Evolutionary conservation across 371 early-diverging fungal species (phyloP).

Genomic region (Haplosporangium sp.): DNA sequence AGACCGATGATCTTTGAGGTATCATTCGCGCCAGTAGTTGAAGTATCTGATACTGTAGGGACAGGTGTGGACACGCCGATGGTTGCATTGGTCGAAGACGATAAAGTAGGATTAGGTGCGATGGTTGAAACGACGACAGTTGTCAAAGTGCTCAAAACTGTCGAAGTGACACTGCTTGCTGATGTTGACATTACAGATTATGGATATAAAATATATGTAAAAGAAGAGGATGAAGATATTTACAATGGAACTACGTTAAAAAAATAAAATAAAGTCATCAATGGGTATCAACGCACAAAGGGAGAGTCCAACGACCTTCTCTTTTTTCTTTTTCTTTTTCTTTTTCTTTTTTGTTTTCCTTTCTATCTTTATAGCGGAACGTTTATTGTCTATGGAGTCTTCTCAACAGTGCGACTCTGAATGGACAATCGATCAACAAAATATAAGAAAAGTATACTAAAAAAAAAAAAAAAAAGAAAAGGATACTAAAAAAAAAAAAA

Average conservation of each 20-base stretch:
- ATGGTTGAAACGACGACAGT: background rate
- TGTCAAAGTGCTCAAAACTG: constrained; percentile 6
- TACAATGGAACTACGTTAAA: background rate
- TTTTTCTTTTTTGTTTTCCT: background rate
- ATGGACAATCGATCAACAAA: background rate
- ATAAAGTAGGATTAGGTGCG: background rate
- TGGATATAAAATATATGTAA: background rate
- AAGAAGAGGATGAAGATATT: constrained; percentile 7
- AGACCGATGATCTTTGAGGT: constrained; percentile 86
- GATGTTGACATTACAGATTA: constrained; percentile 12
- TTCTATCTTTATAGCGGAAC: background rate
- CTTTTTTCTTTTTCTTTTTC: constrained; percentile 2
- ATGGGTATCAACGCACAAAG: constrained; percentile 4
- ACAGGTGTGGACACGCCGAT: background rate
- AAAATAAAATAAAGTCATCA: constrained; percentile 11
- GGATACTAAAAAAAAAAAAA: background rate
- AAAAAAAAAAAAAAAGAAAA: background rate
- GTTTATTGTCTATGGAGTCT: background rate
- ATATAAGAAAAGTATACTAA: constrained; percentile 1
- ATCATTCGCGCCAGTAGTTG: background rate
- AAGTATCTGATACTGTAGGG: too few species aligned
- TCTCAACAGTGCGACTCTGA: background rate
- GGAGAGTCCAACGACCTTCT: constrained; percentile 1
- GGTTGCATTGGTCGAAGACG: background rate
- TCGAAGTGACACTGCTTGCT: background rate